Evolutionary conservation across 2,329 filamentous ascomycete genomes (phyloP), one percentile per base, ranked within the genome.

Genomic region (Microdochium trichocladiopsis): DNA sequence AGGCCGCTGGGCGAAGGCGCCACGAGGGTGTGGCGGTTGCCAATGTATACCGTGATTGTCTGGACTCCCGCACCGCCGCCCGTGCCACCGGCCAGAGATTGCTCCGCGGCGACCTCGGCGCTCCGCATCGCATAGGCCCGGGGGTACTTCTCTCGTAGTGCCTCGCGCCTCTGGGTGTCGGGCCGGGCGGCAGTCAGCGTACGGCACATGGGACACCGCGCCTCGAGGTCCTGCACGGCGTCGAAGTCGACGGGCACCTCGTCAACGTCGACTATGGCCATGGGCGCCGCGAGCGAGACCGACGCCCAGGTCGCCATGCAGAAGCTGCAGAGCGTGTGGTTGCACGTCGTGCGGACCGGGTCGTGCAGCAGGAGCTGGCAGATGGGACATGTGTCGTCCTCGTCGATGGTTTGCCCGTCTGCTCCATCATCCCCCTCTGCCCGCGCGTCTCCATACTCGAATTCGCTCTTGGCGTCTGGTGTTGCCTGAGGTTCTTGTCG

Each of bases 271-370:
- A 69, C 63, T 37, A 72, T 66, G 4, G 66, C 65, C 58, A 73
- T 68, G 41, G 69, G 66, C 9, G 64, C 61, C 2, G 63, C 62
- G 4, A 69, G 59, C 1, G 69, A 73, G 1, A 68, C 63, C 23
- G 72, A 69, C 2, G 72, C 71, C 72, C 72, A 76, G 33, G 70
- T 68, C 1, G 69, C 66, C 70, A 76, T 73, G 60, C 73, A 76
- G 4, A 67, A 66, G 47, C 65, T 60, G 61, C 73, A 76, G 18
- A 76, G 62, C 2, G 69, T 62, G 51, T 75, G 73, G 47, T 64
- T 63, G 58, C 73, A 76, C 45, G 58, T 54, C 9, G 72, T 75
- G 2, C 59, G 62, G 6, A 75, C 72, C 0, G 73, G 73, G 2
- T 63, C 59, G 57, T 64, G 66, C 11, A 75, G 64, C 16, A 76